These are phyloP conservation scores for Candida sakaeoensis DNA, from an alignment of 805 yeast genomes.

Conservation along the genomic window DNA sequence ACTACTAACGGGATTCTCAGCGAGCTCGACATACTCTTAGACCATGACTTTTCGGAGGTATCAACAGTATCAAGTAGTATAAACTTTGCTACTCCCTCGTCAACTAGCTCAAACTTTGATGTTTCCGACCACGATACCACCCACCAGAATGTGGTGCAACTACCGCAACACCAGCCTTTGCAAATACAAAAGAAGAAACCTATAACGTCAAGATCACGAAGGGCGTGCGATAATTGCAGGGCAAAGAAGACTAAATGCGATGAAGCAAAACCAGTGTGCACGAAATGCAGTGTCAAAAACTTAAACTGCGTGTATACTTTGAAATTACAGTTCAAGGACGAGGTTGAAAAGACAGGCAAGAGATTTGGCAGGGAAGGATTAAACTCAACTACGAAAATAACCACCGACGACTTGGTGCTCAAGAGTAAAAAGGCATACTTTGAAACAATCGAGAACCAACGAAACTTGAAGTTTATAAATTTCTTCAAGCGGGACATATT, in stretches of 20 bases:
- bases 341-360: slow-evolving; percentile 21
- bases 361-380: slow-evolving; percentile 27
- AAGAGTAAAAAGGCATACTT: slow-evolving; percentile 15
- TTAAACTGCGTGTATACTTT: slow-evolving; percentile 18
- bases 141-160: too few species aligned
- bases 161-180: neutral
- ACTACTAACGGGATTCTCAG: too few species aligned
- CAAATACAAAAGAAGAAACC: neutral
- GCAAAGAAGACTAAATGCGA: slow-evolving; percentile 22
- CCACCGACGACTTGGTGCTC: slow-evolving; percentile 12
- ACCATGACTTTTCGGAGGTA: too few species aligned
- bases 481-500: slow-evolving; percentile 1
- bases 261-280: slow-evolving; percentile 23
- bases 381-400: slow-evolving; percentile 5
- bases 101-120: neutral
- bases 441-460: slow-evolving; percentile 13
- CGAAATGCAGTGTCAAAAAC: slow-evolving; percentile 16
- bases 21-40: too few species aligned
- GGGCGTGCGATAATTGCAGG: slow-evolving; percentile 23
- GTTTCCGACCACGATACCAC: too few species aligned
- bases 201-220: slow-evolving; percentile 13
- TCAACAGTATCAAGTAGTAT: too few species aligned
- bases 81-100: too few species aligned
- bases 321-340: slow-evolving; percentile 23
- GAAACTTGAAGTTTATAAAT: slow-evolving; percentile 17